A percentile compares a stretch with the other conserved stretches of the same genome.
These are phyloP conservation scores for Silybum marianum DNA, from an alignment of 129 eudicot species.

Conservation along the genomic window DNA sequence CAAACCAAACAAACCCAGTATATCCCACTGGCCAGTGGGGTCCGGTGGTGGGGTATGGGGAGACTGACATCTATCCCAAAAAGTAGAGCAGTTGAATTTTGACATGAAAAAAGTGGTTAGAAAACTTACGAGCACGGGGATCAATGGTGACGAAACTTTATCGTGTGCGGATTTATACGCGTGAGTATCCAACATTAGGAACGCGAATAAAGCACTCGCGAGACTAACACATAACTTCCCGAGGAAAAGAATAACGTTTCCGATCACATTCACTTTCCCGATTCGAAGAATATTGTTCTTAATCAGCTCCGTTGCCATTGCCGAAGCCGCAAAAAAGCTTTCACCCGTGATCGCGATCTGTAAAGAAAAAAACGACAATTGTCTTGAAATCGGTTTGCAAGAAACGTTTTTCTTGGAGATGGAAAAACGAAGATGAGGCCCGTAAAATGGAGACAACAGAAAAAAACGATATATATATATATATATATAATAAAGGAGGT, in stretches of 20 bases:
- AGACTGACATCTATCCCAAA: too few relatives aligned
- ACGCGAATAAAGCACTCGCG: slow-evolving; percentile 78
- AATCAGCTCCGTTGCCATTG: slow-evolving; percentile 82
- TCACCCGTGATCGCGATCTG: slow-evolving; percentile 94
- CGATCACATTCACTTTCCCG: slow-evolving; percentile 95
- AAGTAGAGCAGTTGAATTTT: too few relatives aligned
- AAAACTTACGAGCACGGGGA: slow-evolving; percentile 85
- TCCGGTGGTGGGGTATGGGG: too few relatives aligned
- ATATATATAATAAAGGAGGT: too few relatives aligned
- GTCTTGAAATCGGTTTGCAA: neutral
- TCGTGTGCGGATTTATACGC: slow-evolving; percentile 72
- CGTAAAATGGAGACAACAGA: neutral
- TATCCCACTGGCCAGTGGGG: too few relatives aligned
- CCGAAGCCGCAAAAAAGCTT: slow-evolving; percentile 85
- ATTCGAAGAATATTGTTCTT: slow-evolving; percentile 86
- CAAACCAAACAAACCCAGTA: too few relatives aligned
- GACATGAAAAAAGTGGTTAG: neutral
- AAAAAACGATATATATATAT: too few relatives aligned
- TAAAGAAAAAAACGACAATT: slow-evolving; percentile 1
- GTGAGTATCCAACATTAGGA: slow-evolving; percentile 88
- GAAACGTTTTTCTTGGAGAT: neutral
- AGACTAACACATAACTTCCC: slow-evolving; percentile 94
- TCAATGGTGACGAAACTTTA: slow-evolving; percentile 86
- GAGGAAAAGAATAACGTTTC: slow-evolving; percentile 85
- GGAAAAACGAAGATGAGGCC: neutral